Conservation (phyloP, 106 monocot genomes). For the Chionographis japonica region DNA sequence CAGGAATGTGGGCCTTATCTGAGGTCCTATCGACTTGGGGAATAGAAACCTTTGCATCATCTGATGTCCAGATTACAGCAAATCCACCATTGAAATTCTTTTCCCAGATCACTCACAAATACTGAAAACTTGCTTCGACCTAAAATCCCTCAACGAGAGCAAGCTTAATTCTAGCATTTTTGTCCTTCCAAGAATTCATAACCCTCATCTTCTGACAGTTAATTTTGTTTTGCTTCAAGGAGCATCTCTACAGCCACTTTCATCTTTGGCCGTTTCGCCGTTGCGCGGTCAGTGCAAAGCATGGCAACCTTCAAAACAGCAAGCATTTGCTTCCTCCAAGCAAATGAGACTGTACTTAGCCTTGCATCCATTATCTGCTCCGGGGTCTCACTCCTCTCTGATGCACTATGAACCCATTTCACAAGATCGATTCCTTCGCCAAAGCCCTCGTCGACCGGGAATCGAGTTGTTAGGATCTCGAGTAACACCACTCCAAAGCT, state of each 20-base stretch:
- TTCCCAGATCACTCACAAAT: too few relatives aligned
- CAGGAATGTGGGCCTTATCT: too few relatives aligned
- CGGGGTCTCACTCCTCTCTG: slow-evolving; percentile 55
- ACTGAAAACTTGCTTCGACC: too few relatives aligned
- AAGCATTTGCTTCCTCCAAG: slow-evolving; percentile 89
- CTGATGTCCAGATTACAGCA: too few relatives aligned
- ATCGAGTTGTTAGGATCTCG: slow-evolving; percentile 60
- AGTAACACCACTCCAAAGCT: slow-evolving; percentile 80
- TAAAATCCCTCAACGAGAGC: too few relatives aligned
- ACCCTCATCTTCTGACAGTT: background rate
- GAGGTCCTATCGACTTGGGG: too few relatives aligned
- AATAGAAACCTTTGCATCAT: too few relatives aligned
- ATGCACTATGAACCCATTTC: slow-evolving; percentile 71
- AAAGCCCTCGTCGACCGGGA: slow-evolving; percentile 65
- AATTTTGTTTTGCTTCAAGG: slow-evolving; percentile 36
- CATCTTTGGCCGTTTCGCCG: slow-evolving; percentile 75
- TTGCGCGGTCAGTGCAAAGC: slow-evolving; percentile 63
- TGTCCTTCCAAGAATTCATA: too few relatives aligned
- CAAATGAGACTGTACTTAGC: slow-evolving; percentile 75
- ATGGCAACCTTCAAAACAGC: slow-evolving; percentile 65
- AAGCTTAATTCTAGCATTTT: too few relatives aligned
- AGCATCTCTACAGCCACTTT: slow-evolving; percentile 88
- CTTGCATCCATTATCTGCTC: slow-evolving; percentile 91
- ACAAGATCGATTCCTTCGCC: slow-evolving; percentile 84
- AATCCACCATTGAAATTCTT: too few relatives aligned